phyloP scores from a whole-genome alignment of 768 basidiomycete species.

The Hemileccinum impolitum region DNA sequence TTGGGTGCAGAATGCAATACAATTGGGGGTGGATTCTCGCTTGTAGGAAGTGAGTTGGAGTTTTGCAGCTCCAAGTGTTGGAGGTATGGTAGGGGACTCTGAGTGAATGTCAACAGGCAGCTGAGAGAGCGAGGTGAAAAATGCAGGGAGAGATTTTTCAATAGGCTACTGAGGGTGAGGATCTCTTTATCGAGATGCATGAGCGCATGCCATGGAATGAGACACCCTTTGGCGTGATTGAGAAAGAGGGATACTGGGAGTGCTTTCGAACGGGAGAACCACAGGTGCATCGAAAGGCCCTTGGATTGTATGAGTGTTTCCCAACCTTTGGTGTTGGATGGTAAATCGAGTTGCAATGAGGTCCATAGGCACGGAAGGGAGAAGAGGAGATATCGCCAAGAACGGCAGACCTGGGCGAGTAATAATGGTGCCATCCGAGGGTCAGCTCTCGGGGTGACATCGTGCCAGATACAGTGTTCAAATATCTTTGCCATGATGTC shows the following conservation, averaged over 20 bases:
- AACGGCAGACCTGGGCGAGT: slow-evolving; percentile 29
- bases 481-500: slow-evolving; percentile 29
- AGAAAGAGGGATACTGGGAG: slow-evolving; percentile 27
- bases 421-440: slow-evolving; percentile 21
- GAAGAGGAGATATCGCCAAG: slow-evolving; percentile 30
- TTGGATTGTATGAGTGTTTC: slow-evolving; percentile 25
- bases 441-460: slow-evolving; percentile 6
- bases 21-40: slow-evolving; percentile 24
- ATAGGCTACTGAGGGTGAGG: slow-evolving; percentile 19
- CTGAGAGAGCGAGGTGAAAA: slow-evolving; percentile 25
- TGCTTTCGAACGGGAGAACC: slow-evolving; percentile 29
- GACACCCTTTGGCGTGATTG: slow-evolving; percentile 20
- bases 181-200: slow-evolving; percentile 30
- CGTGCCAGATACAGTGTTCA: slow-evolving; percentile 19
- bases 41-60: slow-evolving; percentile 22
- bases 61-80: slow-evolving; percentile 26
- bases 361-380: slow-evolving; percentile 28
- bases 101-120: slow-evolving; percentile 27
- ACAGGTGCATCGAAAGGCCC: slow-evolving; percentile 26
- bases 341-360: slow-evolving; percentile 22
- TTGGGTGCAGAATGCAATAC: slow-evolving; percentile 24
- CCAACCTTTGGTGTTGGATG: slow-evolving; percentile 19
- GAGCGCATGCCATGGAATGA: slow-evolving; percentile 26
- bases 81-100: slow-evolving; percentile 21
- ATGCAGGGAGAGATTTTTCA: slow-evolving; percentile 18